Percentiles rank a stretch among this genome's conserved stretches.
Conservation (phyloP, 164 flowering plant genomes). For the Aristolochia californica region DNA sequence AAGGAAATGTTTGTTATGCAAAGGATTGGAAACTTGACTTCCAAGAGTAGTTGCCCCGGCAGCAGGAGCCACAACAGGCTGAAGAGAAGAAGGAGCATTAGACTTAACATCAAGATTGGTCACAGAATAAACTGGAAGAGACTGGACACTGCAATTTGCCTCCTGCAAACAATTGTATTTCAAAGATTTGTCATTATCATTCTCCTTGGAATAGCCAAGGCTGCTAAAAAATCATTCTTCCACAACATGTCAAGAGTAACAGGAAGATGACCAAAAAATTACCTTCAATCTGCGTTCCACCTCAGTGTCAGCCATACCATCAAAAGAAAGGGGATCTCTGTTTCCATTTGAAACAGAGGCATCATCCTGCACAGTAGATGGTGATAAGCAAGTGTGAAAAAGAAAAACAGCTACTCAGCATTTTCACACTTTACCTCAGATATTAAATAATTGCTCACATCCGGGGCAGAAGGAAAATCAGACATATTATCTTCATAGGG, state of each 20-base stretch:
- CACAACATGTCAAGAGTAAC: not conserved
- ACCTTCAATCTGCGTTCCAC: slow-evolving; percentile 89
- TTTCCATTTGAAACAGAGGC: slow-evolving; percentile 47
- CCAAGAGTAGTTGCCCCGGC: slow-evolving; percentile 28
- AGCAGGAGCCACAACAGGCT: slow-evolving; percentile 31
- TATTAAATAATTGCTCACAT: slow-evolving; percentile 85
- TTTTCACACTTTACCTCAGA: slow-evolving; percentile 54
- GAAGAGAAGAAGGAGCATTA: slow-evolving; percentile 29
- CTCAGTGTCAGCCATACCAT: slow-evolving; percentile 82
- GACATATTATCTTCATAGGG: slow-evolving; percentile 64
- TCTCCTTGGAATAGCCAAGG: not conserved
- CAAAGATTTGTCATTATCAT: slow-evolving; percentile 3
- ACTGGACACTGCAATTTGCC: slow-evolving; percentile 23
- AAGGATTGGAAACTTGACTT: slow-evolving; percentile 33
- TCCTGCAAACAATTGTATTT: slow-evolving; percentile 38
- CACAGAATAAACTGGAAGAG: slow-evolving; percentile 33
- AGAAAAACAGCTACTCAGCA: no score
- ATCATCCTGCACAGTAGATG: slow-evolving; percentile 56
- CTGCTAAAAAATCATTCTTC: no score
- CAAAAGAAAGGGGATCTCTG: slow-evolving; percentile 60
- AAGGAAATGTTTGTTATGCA: slow-evolving; percentile 34
- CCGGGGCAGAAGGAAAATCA: slow-evolving; percentile 66
- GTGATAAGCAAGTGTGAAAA: not conserved
- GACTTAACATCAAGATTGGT: slow-evolving; percentile 45
- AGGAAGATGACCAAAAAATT: slow-evolving; percentile 3